These are phyloP conservation scores for Wickerhamomyces alni DNA, from an alignment of 805 yeast genomes.

Conservation along the genomic window DNA sequence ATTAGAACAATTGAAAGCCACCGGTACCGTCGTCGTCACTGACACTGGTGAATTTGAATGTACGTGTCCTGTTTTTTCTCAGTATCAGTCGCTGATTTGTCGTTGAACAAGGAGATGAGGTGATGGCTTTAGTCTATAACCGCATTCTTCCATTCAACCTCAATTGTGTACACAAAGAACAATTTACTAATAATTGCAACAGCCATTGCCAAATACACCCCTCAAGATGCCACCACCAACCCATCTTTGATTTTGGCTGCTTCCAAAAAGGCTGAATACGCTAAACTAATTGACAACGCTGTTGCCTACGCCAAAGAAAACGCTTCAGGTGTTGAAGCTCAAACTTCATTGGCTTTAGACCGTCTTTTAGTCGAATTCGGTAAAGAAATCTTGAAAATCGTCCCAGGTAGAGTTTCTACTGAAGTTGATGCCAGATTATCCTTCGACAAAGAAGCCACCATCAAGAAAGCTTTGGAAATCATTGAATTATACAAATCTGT, in stretches of 20 bases:
- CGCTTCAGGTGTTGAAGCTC: conserved; percentile 53
- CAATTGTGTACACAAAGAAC: too few species aligned
- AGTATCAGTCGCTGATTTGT: neutral
- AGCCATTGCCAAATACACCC: conserved; percentile 92
- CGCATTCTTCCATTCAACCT: too few species aligned
- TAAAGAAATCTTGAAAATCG: conserved; percentile 83
- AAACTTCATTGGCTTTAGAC: conserved; percentile 83
- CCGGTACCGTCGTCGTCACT: conserved; percentile 96
- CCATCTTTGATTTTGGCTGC: conserved; percentile 98
- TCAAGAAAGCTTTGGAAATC: conserved; percentile 88
- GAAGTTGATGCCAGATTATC: conserved; percentile 99
- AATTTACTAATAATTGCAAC: neutral
- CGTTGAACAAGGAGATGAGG: neutral
- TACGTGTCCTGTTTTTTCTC: conserved; percentile 6
- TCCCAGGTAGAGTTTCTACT: conserved; percentile 98
- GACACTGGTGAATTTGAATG: conserved; percentile 98
- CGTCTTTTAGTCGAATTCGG: conserved; percentile 94
- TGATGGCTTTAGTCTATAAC: neutral
- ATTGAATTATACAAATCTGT: conserved; percentile 78
- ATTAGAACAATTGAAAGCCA: conserved; percentile 85
- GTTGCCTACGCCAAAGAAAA: conserved; percentile 74
- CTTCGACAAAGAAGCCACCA: conserved; percentile 89
- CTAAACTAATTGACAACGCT: conserved; percentile 85
- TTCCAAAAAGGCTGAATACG: conserved; percentile 82
- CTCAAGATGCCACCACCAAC: conserved; percentile 99